These are phyloP conservation scores for Neopestalotiopsis sp. DNA, from an alignment of 2,329 filamentous ascomycete species.

Conservation along the genomic window DNA sequence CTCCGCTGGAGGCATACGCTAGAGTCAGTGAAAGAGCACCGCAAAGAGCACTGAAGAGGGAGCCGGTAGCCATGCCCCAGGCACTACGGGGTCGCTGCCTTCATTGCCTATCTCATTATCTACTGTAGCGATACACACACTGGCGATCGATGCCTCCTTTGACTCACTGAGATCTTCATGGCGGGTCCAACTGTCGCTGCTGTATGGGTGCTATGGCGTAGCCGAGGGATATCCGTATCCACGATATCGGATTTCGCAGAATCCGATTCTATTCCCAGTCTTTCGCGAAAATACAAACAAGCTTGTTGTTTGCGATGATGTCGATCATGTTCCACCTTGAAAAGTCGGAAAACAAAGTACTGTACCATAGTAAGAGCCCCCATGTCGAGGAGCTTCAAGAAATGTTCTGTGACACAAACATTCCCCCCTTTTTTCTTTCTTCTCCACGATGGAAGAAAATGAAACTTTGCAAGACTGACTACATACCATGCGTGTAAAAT, in stretches of 20 bases:
- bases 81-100: no score
- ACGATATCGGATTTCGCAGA: background rate
- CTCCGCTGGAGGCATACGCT: background rate
- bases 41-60: no score
- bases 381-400: background rate
- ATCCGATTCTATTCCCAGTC: background rate
- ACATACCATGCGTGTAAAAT: background rate
- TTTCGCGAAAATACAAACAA: background rate
- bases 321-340: background rate
- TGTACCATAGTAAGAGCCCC: background rate
- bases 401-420: background rate
- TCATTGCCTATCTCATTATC: no score
- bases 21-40: background rate
- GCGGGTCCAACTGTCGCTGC: no score
- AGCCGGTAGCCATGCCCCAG: no score
- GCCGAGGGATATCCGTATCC: background rate
- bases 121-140: no score
- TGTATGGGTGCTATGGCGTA: background rate
- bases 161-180: no score
- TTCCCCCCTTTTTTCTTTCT: background rate
- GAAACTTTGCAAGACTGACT: background rate
- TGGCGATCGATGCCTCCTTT: no score
- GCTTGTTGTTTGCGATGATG: background rate
- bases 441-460: background rate
- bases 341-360: background rate